Evolutionary conservation across 108 stramenopile species (phyloP).

Genomic region (Cyclotella baltica): DNA sequence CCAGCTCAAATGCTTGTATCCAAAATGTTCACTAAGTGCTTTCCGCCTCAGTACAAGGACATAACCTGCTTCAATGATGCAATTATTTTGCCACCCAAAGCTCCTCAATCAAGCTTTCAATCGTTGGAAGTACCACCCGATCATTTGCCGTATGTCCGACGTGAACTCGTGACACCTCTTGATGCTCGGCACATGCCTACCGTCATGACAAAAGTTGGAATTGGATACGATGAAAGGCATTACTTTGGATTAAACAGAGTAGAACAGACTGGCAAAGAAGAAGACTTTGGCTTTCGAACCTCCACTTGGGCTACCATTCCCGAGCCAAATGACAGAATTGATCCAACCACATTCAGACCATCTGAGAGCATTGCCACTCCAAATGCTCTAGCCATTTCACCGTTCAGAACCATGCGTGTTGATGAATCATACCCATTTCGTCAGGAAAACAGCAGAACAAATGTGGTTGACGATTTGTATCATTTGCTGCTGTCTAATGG

Average conservation of each 20-base stretch:
- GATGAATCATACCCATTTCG: slow-evolving; percentile 74
- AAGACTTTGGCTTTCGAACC: slow-evolving; percentile 70
- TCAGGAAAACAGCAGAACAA: slow-evolving; percentile 64
- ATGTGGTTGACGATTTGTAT: slow-evolving; percentile 71
- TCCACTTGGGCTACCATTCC: slow-evolving; percentile 37
- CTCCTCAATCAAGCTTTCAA: not conserved
- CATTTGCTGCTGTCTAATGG: slow-evolving; percentile 64
- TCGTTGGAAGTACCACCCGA: slow-evolving; percentile 13
- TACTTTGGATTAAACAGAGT: slow-evolving; percentile 19
- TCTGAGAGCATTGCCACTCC: slow-evolving; percentile 59
- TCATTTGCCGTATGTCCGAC: slow-evolving; percentile 12
- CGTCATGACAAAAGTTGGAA: slow-evolving; percentile 19
- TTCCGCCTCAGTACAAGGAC: slow-evolving; percentile 74
- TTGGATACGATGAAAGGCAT: slow-evolving; percentile 13
- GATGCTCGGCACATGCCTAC: slow-evolving; percentile 11
- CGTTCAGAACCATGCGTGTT: slow-evolving; percentile 61
- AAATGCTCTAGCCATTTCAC: slow-evolving; percentile 57
- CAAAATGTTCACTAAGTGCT: slow-evolving; percentile 57
- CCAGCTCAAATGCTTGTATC: slow-evolving; percentile 53
- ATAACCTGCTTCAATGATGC: slow-evolving; percentile 57
- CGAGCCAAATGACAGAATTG: slow-evolving; percentile 20
- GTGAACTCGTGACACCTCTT: slow-evolving; percentile 25
- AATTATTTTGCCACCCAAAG: slow-evolving; percentile 49
- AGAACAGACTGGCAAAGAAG: slow-evolving; percentile 31
- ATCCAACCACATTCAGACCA: slow-evolving; percentile 54